phyloP scores from a whole-genome alignment of 73 alveolate genomes.

The Tetrahymena malaccensis region DNA sequence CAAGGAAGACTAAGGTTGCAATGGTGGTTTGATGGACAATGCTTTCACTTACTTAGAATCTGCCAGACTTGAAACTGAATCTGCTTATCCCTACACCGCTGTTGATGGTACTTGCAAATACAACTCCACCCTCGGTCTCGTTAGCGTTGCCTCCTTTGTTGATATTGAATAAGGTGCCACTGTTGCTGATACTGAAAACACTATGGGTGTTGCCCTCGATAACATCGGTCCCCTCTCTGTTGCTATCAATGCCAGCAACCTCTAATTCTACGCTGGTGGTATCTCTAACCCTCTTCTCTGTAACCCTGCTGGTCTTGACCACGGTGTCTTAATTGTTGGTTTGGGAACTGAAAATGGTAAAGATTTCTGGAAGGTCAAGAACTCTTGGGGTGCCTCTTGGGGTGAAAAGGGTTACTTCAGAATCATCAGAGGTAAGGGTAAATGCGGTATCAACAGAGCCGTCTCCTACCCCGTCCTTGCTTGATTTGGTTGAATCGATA shows the following conservation, averaged over 20 bases:
- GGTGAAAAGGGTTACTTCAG: conserved; percentile 4
- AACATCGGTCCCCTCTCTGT: conserved; percentile 60
- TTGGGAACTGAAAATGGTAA: conserved; percentile 9
- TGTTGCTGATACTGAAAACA: not conserved
- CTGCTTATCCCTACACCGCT: conserved; percentile 55
- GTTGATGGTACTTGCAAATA: conserved; percentile 40
- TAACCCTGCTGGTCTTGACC: conserved; percentile 46
- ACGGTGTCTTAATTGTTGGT: conserved; percentile 84
- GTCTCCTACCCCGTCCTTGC: conserved; percentile 26
- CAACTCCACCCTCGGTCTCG: not conserved
- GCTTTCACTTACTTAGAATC: not conserved
- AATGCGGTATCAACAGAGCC: conserved; percentile 29
- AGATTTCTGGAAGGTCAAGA: conserved; percentile 1
- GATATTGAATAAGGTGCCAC: not conserved
- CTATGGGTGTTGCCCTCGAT: not conserved
- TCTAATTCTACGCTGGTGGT: conserved; percentile 68
- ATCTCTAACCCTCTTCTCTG: conserved; percentile 32
- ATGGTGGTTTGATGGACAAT: conserved; percentile 10
- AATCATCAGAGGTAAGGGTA: conserved; percentile 3
- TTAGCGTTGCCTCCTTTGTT: not conserved
- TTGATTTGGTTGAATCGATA: not conserved
- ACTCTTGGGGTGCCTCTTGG: conserved; percentile 12
- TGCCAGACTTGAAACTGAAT: conserved; percentile 15
- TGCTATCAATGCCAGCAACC: conserved; percentile 61
- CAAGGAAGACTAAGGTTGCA: not conserved